These are phyloP conservation scores for Fusarium clavum DNA, from an alignment of 2,329 filamentous ascomycete species.

Conservation along the genomic window DNA sequence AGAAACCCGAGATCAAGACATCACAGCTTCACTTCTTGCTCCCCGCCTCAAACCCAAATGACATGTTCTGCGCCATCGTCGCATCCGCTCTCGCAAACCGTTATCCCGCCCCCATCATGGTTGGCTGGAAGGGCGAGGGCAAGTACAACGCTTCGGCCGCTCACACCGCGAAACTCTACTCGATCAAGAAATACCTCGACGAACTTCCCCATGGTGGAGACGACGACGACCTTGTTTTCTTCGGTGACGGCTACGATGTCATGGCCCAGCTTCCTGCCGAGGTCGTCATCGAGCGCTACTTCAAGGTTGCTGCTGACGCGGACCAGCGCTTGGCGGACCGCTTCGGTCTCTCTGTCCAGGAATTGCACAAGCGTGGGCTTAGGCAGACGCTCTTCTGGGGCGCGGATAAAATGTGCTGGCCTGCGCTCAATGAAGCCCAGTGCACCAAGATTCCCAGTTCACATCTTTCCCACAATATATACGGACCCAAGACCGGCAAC, in stretches of 20 bases:
- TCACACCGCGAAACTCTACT: conserved; percentile 42
- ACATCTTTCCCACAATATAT: conserved; percentile 46
- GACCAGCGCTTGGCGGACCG: conserved; percentile 63
- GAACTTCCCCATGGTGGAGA: conserved; percentile 49
- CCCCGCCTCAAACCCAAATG: conserved; percentile 53
- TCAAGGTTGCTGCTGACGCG: conserved; percentile 62
- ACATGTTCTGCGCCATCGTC: conserved; percentile 54
- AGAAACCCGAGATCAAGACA: conserved; percentile 28
- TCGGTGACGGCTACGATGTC: conserved; percentile 72
- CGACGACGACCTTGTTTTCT: conserved; percentile 70
- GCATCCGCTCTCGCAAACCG: conserved; percentile 53
- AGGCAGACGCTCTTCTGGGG: conserved; percentile 58
- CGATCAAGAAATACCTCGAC: conserved; percentile 53
- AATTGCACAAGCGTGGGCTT: conserved; percentile 48
- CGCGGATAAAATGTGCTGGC: conserved; percentile 55
- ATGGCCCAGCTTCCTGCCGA: conserved; percentile 75
- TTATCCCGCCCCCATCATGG: conserved; percentile 53
- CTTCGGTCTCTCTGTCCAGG: conserved; percentile 57
- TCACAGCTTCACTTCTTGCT: conserved; percentile 54
- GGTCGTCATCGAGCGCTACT: conserved; percentile 72
- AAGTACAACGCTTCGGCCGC: conserved; percentile 31
- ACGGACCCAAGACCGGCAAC: conserved; percentile 52
- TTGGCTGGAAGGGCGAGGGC: conserved; percentile 54
- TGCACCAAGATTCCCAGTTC: conserved; percentile 57
- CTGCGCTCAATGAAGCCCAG: conserved; percentile 46